phyloP scores from a whole-genome alignment of 179 eudicot species.

The Sideroxylon spinosum region DNA sequence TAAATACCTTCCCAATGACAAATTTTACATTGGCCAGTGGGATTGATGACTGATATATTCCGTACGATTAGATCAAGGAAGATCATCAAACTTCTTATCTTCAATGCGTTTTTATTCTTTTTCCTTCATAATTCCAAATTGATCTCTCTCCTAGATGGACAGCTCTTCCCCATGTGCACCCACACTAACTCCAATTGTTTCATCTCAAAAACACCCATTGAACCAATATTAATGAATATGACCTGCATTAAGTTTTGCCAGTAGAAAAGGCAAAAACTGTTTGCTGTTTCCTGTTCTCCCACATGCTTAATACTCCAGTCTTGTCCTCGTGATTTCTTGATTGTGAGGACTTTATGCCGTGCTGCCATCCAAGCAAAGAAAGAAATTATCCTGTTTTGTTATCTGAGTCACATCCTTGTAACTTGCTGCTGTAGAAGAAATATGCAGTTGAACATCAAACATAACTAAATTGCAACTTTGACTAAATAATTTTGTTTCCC shows the following conservation, averaged over 20 bases:
- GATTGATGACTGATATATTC: background rate
- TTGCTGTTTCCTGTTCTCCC: background rate
- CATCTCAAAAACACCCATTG: background rate
- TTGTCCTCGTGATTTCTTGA: too few relatives aligned
- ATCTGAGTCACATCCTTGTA: background rate
- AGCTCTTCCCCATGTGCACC: background rate
- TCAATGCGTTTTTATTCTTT: background rate
- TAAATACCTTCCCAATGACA: too few relatives aligned
- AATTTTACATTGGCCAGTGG: too few relatives aligned
- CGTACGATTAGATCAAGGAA: background rate
- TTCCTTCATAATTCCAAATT: background rate
- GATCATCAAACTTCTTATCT: background rate
- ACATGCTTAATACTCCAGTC: too few relatives aligned
- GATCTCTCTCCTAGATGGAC: background rate
- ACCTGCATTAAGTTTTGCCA: background rate
- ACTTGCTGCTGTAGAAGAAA: background rate
- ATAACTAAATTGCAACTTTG: background rate
- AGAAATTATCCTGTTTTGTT: background rate
- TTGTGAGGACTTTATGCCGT: too few relatives aligned
- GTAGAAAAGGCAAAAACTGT: background rate
- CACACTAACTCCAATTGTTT: background rate
- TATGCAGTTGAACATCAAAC: background rate
- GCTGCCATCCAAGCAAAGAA: too few relatives aligned
- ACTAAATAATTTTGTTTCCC: slow-evolving; percentile 5
- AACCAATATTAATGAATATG: background rate